Conservation (phyloP, 108 stramenopile species). For the Cylindrotheca fusiformis region DNA sequence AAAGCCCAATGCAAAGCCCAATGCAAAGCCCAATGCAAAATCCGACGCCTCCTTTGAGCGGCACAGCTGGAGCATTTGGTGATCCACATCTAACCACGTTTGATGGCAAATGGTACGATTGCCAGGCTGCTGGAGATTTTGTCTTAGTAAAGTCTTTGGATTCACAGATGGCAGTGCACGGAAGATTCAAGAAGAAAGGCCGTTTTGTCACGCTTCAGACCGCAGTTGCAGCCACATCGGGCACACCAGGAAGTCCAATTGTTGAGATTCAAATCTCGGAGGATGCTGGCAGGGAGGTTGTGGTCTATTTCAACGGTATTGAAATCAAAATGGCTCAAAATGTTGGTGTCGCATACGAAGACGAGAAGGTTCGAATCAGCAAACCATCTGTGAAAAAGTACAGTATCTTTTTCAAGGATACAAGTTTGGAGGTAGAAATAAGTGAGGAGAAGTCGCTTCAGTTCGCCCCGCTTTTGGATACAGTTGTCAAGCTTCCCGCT, state of each 20-base stretch:
- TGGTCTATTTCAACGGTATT: neutral
- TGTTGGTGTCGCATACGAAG: neutral
- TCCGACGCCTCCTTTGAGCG: neutral
- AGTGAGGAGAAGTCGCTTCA: neutral
- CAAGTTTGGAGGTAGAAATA: neutral
- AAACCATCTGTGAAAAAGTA: neutral
- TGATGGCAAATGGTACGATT: constrained; percentile 3
- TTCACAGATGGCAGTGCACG: constrained; percentile 2
- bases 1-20: neutral
- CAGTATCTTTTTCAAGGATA: neutral
- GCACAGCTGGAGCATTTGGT: neutral
- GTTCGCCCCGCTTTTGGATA: neutral
- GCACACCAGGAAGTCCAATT: neutral
- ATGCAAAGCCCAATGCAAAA: neutral
- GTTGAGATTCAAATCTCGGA: neutral
- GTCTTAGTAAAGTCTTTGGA: neutral
- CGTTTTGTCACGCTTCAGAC: neutral
- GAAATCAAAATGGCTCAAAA: neutral
- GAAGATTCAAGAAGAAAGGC: constrained; percentile 5
- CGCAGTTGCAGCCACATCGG: neutral
- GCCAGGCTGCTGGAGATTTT: constrained; percentile 8
- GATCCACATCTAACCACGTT: constrained; percentile 13
- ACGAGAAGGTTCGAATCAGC: neutral
- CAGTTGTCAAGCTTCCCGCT: neutral
- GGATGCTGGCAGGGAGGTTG: neutral